Evolutionary conservation across 2,329 filamentous ascomycete genomes (phyloP), one percentile per base, ranked within the genome.

Genomic region (Fusarium euwallaceae): DNA sequence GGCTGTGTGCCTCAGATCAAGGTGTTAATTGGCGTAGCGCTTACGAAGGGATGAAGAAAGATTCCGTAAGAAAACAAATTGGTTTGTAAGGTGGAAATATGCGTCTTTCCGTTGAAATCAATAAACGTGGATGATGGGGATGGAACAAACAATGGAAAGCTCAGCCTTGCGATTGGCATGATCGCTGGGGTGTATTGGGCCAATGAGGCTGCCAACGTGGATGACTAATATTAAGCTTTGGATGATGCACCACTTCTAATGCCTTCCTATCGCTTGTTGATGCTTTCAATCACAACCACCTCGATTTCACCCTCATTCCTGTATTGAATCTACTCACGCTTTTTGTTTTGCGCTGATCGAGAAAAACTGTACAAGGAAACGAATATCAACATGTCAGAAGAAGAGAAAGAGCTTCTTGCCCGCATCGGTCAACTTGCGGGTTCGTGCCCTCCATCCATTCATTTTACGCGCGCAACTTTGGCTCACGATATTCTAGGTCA

Each of bases 401-500:
- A 89, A 78, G 86, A 89, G 64, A 85, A 86, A 78, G 87, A 88
- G 68, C 81, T 91, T 72, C 81, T 89, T 78, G 88, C 87, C 62
- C 85, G 85, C 74, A 91, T 91, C 79, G 83, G 86, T 77, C 85
- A 85, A 48, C 80, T 89, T 62, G 86, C 88, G 67, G 86, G 87
- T 88, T 81, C 53, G 83, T 80, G 55, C 63, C 63, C 67, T 71
- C 41, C 16, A 20, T 63, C 43, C 34, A 56, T 70, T 61, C 29
- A 56, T 70, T 61, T 66, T 70, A 39, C 48, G 29, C 48, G 29
- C 37, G 29, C 66, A 74, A 68, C 61, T 65, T 66, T 56, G 56
- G 78, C 73, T 83, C 63, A 80, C 69, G 45, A 68, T 51, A 51
- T 27, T 43, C 11, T 74, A 95, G 93, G 93, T 76, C 92, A 94